A percentile compares a stretch with the other conserved stretches of the same genome.
These are phyloP conservation scores for Triticum dicoccoides DNA, from an alignment of 176 grass and related monocot genomes.

Conservation along the genomic window DNA sequence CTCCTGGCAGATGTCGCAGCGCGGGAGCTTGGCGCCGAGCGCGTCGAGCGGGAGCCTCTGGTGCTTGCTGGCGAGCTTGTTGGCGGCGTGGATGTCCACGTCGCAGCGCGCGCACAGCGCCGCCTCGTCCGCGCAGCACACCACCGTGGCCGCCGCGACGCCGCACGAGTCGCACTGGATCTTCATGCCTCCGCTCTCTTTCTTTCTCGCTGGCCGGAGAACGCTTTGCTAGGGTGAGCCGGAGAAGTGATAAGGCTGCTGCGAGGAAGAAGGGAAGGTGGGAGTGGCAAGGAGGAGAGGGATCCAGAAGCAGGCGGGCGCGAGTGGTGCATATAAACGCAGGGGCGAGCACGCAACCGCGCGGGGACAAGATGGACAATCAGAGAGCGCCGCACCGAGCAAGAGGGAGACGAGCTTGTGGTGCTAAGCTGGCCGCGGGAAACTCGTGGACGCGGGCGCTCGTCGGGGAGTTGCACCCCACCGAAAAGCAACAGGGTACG, in stretches of 20 bases:
- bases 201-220: neutral
- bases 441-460: slow-evolving; percentile 29
- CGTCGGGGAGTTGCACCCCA: neutral
- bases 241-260: slow-evolving; percentile 31
- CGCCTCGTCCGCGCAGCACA: slow-evolving; percentile 90
- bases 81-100: slow-evolving; percentile 76
- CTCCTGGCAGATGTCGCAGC: slow-evolving; percentile 93
- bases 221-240: neutral
- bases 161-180: slow-evolving; percentile 90
- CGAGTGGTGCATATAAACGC: slow-evolving; percentile 51
- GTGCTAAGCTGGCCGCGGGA: slow-evolving; percentile 3
- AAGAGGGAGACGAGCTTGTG: slow-evolving; percentile 34
- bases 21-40: slow-evolving; percentile 58
- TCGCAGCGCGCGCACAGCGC: slow-evolving; percentile 86
- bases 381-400: neutral
- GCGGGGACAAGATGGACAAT: neutral
- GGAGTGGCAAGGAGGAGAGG: neutral
- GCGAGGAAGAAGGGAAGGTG: no score
- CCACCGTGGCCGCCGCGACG: slow-evolving; percentile 58
- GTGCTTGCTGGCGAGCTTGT: slow-evolving; percentile 91
- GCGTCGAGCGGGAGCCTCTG: slow-evolving; percentile 73
- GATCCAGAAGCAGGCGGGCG: neutral
- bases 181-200: slow-evolving; percentile 43
- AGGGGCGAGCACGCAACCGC: slow-evolving; percentile 12
- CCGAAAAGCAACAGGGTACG: slow-evolving; percentile 11